These are phyloP conservation scores for Neurospora sp. DNA, from an alignment of 495 filamentous ascomycete species.

Conservation along the genomic window DNA sequence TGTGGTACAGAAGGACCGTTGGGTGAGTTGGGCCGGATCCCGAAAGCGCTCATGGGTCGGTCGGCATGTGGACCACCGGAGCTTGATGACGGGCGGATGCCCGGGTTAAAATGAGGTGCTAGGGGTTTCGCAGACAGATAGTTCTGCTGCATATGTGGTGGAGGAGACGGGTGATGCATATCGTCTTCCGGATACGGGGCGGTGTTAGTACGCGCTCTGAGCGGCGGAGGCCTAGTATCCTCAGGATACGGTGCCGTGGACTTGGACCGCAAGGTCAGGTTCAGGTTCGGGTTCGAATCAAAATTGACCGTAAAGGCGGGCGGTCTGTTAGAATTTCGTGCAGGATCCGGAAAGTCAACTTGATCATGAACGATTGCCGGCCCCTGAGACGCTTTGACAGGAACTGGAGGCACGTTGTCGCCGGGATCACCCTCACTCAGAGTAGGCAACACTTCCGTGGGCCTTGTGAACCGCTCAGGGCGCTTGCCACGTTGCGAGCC, in stretches of 20 bases:
- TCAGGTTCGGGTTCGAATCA: slow-evolving; percentile 18
- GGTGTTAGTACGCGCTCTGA: slow-evolving; percentile 22
- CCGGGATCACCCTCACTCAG: slow-evolving; percentile 26
- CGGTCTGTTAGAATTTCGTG: slow-evolving; percentile 28
- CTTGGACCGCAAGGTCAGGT: slow-evolving; percentile 30
- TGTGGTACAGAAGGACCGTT: slow-evolving; percentile 13
- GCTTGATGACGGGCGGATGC: slow-evolving; percentile 25
- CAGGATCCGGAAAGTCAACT: slow-evolving; percentile 65
- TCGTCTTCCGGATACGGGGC: slow-evolving; percentile 48
- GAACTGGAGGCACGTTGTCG: slow-evolving; percentile 1
- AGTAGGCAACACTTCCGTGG: slow-evolving; percentile 39
- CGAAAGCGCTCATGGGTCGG: slow-evolving; percentile 58
- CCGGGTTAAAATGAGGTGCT: slow-evolving; percentile 26
- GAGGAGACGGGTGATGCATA: slow-evolving; percentile 16
- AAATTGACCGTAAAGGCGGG: slow-evolving; percentile 37
- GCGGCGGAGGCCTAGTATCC: slow-evolving; percentile 40
- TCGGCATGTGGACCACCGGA: slow-evolving; percentile 34
- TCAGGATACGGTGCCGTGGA: slow-evolving; percentile 60
- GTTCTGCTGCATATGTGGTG: not conserved
- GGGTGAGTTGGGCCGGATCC: slow-evolving; percentile 40
- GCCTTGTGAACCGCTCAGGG: slow-evolving; percentile 51
- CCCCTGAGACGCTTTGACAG: slow-evolving; percentile 14
- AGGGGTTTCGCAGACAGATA: slow-evolving; percentile 1
- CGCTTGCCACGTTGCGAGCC: slow-evolving; percentile 70
- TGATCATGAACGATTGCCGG: slow-evolving; percentile 23